A percentile compares a stretch with the other conserved stretches of the same genome.
Conservation (phyloP, 2,329 filamentous ascomycete species). For the Corinectria fuckeliana region DNA sequence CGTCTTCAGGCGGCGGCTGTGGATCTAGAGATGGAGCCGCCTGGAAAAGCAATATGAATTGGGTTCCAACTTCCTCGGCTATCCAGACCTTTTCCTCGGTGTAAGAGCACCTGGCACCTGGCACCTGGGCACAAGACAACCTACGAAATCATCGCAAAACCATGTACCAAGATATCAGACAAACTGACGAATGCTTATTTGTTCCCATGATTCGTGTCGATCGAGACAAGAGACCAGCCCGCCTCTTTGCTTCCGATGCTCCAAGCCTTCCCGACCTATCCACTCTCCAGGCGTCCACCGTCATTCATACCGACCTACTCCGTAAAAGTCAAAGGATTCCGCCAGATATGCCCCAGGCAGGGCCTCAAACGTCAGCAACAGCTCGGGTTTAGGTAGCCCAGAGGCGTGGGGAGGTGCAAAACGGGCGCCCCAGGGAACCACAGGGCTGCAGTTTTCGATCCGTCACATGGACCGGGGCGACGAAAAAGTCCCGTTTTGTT, state of each 20-base stretch:
- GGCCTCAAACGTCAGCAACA: conserved; percentile 27
- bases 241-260: conserved; percentile 5
- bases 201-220: conserved; percentile 6
- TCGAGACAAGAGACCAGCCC: conserved; percentile 8
- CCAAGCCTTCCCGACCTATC: conserved; percentile 17
- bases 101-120: neutral
- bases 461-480: conserved; percentile 35
- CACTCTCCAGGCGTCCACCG: conserved; percentile 17
- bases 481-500: conserved; percentile 40
- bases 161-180: conserved; percentile 1
- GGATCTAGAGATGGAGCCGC: conserved; percentile 15
- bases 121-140: neutral
- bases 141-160: conserved; percentile 9
- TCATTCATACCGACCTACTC: conserved; percentile 28
- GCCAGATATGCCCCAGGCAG: conserved; percentile 1
- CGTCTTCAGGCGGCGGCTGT: conserved; percentile 11
- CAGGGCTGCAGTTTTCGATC: conserved; percentile 37
- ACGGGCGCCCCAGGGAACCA: conserved; percentile 18
- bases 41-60: conserved; percentile 19
- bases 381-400: conserved; percentile 14
- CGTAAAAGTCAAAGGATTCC: conserved; percentile 24
- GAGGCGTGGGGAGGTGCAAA: conserved; percentile 7
- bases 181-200: too few species aligned
- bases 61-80: conserved; percentile 21
- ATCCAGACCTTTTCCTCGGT: conserved; percentile 11